A percentile compares a stretch with the other conserved stretches of the same genome.
Conservation (phyloP, 2,329 filamentous ascomycete genomes). For the Aspergillus sojae region DNA sequence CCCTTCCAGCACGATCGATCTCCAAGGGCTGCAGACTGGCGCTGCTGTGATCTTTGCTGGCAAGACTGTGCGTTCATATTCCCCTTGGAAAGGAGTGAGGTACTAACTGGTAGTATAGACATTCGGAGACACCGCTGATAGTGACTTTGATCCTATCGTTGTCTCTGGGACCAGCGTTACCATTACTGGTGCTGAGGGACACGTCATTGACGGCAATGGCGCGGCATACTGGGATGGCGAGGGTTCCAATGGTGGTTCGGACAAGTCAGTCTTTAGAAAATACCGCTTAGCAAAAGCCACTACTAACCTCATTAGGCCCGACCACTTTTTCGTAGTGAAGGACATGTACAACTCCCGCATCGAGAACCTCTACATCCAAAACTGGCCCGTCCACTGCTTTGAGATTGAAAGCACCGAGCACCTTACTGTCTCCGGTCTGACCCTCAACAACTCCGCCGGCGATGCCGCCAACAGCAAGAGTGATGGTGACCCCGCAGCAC, state of each 20-base stretch:
- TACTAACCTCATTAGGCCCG: conserved; percentile 18
- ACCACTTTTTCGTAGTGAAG: conserved; percentile 45
- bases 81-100: not conserved
- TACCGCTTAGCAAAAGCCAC: rapidly evolving
- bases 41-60: conserved; percentile 48
- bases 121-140: not conserved
- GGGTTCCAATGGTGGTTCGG: conserved; percentile 48
- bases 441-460: conserved; percentile 44
- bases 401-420: conserved; percentile 37
- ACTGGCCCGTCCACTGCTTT: conserved; percentile 46
- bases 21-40: conserved; percentile 44
- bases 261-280: not conserved
- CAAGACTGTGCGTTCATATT: conserved; percentile 27
- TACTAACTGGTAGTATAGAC: not conserved
- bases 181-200: conserved; percentile 40
- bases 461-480: conserved; percentile 34
- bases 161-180: conserved; percentile 45
- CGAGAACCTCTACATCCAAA: conserved; percentile 43
- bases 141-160: conserved; percentile 41
- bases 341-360: conserved; percentile 44
- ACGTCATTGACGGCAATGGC: conserved; percentile 45
- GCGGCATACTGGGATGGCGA: conserved; percentile 49
- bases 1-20: conserved; percentile 42
- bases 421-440: conserved; percentile 40
- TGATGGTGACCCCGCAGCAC: not conserved